Evolutionary conservation across 1,139 yeast species (phyloP), one percentile per base, ranked within the genome.

Genomic region (Blastobotrys arbuscula): DNA sequence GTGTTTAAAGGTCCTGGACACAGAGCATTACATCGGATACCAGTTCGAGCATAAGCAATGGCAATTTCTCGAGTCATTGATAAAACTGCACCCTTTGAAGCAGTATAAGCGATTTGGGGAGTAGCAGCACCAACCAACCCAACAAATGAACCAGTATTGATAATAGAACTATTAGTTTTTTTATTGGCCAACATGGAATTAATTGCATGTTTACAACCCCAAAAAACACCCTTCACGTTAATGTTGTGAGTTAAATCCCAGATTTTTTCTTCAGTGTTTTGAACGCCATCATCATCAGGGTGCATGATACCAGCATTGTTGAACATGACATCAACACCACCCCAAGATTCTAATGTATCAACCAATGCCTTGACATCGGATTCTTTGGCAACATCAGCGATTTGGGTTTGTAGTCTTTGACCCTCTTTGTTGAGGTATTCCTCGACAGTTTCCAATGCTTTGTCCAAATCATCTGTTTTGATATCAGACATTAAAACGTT

Each of bases 261-360:
- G 52, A 72, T 71, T 44, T 66, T 64, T 20, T 73, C 73, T 21
- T 68, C 68, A 19, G 71, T 67, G 55, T 61, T 65, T 48, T 65
- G 56, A 20, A 65, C 65, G 16, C 67, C 68, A 50, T 66, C 89
- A 31, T 85, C 83, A 68, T 74, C 77, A 61, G 82, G 81, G 64
- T 82, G 87, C 74, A 84, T 80, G 71, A 83, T 83, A 23, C 92
- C 90, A 26, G 90, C 90, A 49, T 84, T 75, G 71, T 83, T 81
- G 61, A 84, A 76, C 69, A 83, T 74, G 54, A 82, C 70, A 58
- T 80, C 79, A 30, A 85, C 81, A 46, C 82, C 75, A 55, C 79
- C 78, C 59, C 77, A 78, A 61, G 60, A 30, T 49, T 66, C 70
- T 34, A 59, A 66, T 23, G 54, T 55, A 37, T 58, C 68, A 3